Evolutionary conservation across 2,329 filamentous ascomycete genomes (phyloP).

Genomic region (Phymatotrichopsis omnivora): DNA sequence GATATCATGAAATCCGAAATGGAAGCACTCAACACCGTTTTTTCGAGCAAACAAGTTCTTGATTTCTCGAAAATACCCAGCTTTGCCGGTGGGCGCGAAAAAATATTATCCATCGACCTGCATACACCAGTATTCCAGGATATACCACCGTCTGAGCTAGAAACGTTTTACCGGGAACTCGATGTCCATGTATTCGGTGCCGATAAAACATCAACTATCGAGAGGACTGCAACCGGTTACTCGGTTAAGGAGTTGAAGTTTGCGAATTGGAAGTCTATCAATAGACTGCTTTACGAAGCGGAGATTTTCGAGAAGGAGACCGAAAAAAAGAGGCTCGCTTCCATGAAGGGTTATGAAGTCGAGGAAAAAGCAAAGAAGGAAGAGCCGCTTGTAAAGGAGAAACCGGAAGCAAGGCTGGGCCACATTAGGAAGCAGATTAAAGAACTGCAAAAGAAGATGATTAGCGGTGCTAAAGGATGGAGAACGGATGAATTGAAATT

Average conservation of each 20-base stretch:
- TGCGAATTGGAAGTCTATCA: conserved; percentile 42
- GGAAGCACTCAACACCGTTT: no score
- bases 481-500: conserved; percentile 21
- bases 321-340: neutral
- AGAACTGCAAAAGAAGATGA: conserved; percentile 4
- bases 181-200: neutral
- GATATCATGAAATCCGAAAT: no score
- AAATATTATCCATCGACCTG: conserved; percentile 13
- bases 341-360: conserved; percentile 7
- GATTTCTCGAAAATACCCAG: no score
- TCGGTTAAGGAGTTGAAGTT: conserved; percentile 41
- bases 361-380: conserved; percentile 19
- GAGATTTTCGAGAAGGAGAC: conserved; percentile 25
- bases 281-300: conserved; percentile 39
- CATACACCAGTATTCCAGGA: conserved; percentile 7
- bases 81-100: no score
- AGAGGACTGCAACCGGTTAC: conserved; percentile 34
- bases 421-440: conserved; percentile 12
- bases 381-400: neutral
- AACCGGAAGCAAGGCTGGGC: conserved; percentile 14
- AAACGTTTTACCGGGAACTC: conserved; percentile 20
- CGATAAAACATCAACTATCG: no score
- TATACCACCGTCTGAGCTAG: conserved; percentile 15
- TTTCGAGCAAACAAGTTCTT: no score
- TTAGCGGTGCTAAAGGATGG: conserved; percentile 7